phyloP scores from a whole-genome alignment of 2,329 filamentous ascomycete genomes.

The Xylaria hypoxylon region DNA sequence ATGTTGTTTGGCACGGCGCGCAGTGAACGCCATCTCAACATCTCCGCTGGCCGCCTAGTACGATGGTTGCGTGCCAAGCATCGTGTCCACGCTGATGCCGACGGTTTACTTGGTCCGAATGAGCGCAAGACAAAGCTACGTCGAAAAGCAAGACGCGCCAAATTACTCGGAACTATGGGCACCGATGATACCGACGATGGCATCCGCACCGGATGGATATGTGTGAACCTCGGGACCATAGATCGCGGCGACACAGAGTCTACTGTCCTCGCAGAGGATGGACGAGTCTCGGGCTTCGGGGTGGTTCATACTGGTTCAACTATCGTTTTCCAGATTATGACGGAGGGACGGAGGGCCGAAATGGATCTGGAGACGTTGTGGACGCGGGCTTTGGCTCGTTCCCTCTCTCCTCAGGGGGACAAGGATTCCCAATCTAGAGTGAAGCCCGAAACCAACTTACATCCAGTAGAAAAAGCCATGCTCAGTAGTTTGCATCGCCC shows the following conservation, averaged over 20 bases:
- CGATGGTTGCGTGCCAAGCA: conserved; percentile 83
- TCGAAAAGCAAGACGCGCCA: conserved; percentile 82
- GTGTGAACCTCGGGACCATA: conserved; percentile 84
- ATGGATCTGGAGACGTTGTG: conserved; percentile 66
- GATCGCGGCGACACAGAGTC: conserved; percentile 64
- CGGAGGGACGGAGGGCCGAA: conserved; percentile 63
- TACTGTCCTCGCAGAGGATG: conserved; percentile 59
- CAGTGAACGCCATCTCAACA: conserved; percentile 92
- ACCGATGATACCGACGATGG: conserved; percentile 80
- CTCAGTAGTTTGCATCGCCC: conserved; percentile 34
- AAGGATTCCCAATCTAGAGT: background rate
- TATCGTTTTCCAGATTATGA: conserved; percentile 69
- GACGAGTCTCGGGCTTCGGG: conserved; percentile 83
- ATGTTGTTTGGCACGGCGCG: conserved; percentile 94
- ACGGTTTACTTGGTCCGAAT: conserved; percentile 88
- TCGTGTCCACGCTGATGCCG: conserved; percentile 80
- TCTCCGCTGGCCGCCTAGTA: conserved; percentile 88
- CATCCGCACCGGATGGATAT: conserved; percentile 94
- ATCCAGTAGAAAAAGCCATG: conserved; percentile 32
- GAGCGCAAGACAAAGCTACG: conserved; percentile 90
- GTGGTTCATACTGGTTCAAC: conserved; percentile 61
- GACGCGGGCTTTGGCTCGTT: conserved; percentile 51
- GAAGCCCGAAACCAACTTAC: conserved; percentile 11
- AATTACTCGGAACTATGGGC: conserved; percentile 77
- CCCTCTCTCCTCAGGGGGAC: conserved; percentile 8